These are phyloP conservation scores for Micractinium conductrix DNA, from an alignment of 139 green algal species.

Conservation along the genomic window DNA sequence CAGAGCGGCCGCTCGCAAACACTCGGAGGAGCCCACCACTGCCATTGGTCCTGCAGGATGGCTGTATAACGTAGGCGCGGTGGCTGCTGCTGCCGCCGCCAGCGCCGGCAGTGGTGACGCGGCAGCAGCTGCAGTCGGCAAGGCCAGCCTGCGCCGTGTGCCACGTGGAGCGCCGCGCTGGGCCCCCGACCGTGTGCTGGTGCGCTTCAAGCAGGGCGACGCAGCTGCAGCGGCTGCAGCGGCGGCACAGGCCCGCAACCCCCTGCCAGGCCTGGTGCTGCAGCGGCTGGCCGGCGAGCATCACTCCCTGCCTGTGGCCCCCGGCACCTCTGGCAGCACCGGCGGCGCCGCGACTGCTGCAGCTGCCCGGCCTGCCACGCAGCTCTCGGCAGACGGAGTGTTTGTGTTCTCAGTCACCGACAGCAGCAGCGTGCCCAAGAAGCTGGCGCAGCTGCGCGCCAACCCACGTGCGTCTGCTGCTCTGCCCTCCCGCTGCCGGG, in stretches of 20 bases:
- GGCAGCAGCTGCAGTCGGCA: too few species aligned
- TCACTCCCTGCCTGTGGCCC: neutral
- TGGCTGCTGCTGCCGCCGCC: too few species aligned
- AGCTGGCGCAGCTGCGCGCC: slow-evolving; percentile 9
- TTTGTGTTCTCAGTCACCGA: neutral
- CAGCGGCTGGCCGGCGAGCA: neutral
- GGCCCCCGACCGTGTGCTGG: neutral
- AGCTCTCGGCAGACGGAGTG: neutral
- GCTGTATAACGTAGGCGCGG: too few species aligned
- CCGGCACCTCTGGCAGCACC: neutral
- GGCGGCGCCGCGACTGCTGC: too few species aligned
- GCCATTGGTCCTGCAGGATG: too few species aligned
- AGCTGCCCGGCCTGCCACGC: neutral
- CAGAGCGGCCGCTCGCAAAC: too few species aligned
- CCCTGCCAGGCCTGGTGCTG: neutral
- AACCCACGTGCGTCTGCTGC: slow-evolving; percentile 1
- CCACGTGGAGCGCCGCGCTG: too few species aligned
- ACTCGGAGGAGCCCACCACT: too few species aligned
- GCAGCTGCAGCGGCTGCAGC: neutral
- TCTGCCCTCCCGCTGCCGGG: too few species aligned
- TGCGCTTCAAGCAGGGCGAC: neutral
- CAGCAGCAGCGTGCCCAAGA: neutral
- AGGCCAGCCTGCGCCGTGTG: too few species aligned
- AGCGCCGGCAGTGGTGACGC: too few species aligned
- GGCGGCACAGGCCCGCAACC: neutral